Evolutionary conservation across 345 rosid species (phyloP).

Genomic region (Cochlearia excelsa): DNA sequence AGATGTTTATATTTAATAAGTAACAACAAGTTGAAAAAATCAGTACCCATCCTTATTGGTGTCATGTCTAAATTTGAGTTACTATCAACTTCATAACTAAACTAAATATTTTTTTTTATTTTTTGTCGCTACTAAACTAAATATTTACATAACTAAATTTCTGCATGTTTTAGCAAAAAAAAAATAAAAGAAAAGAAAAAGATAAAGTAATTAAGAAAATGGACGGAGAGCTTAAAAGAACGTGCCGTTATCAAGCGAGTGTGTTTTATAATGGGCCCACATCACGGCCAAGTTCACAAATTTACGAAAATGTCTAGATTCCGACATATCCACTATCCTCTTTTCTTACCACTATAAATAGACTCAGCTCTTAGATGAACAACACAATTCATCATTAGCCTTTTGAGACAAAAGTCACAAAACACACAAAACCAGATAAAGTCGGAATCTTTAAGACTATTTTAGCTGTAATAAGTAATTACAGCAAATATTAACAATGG

Average conservation of each 20-base stretch:
- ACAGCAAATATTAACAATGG: slow-evolving; percentile 21
- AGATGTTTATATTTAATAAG: too few species aligned
- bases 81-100: neutral
- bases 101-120: neutral
- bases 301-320: slow-evolving; percentile 33
- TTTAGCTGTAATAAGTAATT: neutral
- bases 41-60: slow-evolving; percentile 16
- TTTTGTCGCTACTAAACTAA: too few species aligned
- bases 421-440: neutral
- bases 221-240: slow-evolving; percentile 31
- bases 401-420: neutral
- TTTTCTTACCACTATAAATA: slow-evolving; percentile 32
- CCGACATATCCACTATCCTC: slow-evolving; percentile 29
- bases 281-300: slow-evolving; percentile 28
- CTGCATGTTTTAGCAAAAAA: neutral
- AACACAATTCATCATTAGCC: slow-evolving; percentile 29
- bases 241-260: slow-evolving; percentile 32
- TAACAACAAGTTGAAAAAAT: slow-evolving; percentile 11
- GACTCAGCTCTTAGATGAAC: slow-evolving; percentile 15
- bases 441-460: neutral
- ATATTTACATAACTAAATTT: too few species aligned
- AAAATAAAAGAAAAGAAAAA: slow-evolving; percentile 5
- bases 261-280: slow-evolving; percentile 16
- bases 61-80: slow-evolving; percentile 15
- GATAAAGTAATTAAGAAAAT: slow-evolving; percentile 18